A percentile compares a stretch with the other conserved stretches of the same genome.
Conservation (phyloP, 2,329 filamentous ascomycete genomes). For the Aspergillus quadrilineatus region DNA sequence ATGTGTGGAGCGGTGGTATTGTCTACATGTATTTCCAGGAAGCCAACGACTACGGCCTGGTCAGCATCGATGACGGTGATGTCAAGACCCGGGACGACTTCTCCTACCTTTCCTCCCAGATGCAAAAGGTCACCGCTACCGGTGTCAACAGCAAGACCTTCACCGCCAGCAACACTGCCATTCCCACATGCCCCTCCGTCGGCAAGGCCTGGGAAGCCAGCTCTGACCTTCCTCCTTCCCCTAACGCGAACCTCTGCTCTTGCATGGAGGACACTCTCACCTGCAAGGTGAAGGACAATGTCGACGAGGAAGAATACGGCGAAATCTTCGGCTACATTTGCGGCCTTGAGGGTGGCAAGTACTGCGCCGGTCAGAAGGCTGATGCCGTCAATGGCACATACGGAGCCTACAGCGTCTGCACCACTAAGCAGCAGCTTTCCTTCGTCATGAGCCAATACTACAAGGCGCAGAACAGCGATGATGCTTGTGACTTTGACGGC, state of each 20-base stretch:
- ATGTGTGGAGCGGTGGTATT: conserved; percentile 90
- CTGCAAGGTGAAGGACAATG: conserved; percentile 64
- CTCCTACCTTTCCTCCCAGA: conserved; percentile 66
- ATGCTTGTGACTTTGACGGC: conserved; percentile 49
- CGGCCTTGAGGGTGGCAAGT: conserved; percentile 30
- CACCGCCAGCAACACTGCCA: conserved; percentile 68
- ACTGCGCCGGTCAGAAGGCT: conserved; percentile 41
- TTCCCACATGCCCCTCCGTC: conserved; percentile 68
- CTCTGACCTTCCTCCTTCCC: conserved; percentile 72
- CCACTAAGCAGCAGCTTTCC: conserved; percentile 44
- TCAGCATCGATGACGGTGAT: conserved; percentile 63
- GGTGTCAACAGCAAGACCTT: conserved; percentile 67
- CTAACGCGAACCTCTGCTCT: conserved; percentile 73
- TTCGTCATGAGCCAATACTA: conserved; percentile 51
- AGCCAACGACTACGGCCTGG: conserved; percentile 71
- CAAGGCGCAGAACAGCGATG: conserved; percentile 32
- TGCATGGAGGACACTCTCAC: conserved; percentile 78
- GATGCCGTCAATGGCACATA: conserved; percentile 45
- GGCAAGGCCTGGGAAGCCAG: conserved; percentile 66
- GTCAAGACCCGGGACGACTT: conserved; percentile 74
- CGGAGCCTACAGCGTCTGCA: conserved; percentile 52
- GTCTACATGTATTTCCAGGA: conserved; percentile 99
- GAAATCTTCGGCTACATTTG: conserved; percentile 64
- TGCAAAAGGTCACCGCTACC: conserved; percentile 66
- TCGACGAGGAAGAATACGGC: conserved; percentile 55